Evolutionary conservation across 495 filamentous ascomycete species (phyloP).

Genomic region (Aspergillus asperescens): DNA sequence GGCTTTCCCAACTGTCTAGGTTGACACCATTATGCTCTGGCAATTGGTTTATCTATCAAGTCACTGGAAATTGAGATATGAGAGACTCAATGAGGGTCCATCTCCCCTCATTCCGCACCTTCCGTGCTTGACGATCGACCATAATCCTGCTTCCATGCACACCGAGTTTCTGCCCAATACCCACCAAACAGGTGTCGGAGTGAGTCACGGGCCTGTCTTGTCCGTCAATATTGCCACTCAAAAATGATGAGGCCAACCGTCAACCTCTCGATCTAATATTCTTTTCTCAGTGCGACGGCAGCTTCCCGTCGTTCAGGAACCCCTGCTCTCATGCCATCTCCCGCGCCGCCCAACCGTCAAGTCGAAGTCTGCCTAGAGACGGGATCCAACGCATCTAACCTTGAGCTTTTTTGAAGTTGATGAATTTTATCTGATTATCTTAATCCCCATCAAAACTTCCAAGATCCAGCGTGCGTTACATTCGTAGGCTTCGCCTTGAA

Average conservation of each 20-base stretch:
- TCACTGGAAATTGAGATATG: not conserved
- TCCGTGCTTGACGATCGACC: not conserved
- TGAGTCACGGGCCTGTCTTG: conserved; percentile 1
- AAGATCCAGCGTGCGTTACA: not conserved
- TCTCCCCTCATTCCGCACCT: not conserved
- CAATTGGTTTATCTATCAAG: conserved; percentile 1
- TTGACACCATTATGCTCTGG: conserved; percentile 13
- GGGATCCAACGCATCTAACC: too few relatives aligned
- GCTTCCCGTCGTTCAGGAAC: not conserved
- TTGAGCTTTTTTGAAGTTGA: not conserved
- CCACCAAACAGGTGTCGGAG: conserved; percentile 2
- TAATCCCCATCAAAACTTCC: not conserved
- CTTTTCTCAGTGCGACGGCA: not conserved
- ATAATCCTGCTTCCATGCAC: not conserved
- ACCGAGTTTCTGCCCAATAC: conserved; percentile 4
- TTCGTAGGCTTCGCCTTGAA: too few relatives aligned
- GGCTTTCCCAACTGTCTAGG: not conserved
- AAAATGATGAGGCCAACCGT: not conserved
- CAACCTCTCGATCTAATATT: too few relatives aligned
- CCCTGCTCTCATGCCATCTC: conserved; percentile 2
- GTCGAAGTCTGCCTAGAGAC: too few relatives aligned
- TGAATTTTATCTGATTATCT: not conserved
- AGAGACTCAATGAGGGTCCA: not conserved
- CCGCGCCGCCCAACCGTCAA: not conserved
- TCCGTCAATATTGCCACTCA: not conserved